Evolutionary conservation across 352 stramenopile genomes (phyloP), one percentile per base, ranked within the genome.

Genomic region (Hyaloperonospora arabidopsidis): DNA sequence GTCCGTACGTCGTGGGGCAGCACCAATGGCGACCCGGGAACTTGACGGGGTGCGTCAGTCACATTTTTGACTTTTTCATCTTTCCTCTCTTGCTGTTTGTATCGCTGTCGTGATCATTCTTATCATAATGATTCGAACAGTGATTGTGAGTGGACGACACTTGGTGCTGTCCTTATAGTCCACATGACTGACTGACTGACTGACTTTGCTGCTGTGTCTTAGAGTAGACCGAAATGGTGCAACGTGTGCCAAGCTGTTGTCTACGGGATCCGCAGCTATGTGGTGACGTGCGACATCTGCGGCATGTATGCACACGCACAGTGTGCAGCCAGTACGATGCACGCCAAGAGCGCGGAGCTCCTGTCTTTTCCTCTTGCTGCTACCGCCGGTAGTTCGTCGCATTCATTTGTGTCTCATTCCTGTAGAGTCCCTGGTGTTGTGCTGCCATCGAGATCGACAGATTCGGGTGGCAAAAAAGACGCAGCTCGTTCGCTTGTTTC

Each of bases 241-340:
- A 91, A 91, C 28, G 70, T 89, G 51, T 91, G 81, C 61, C 68
- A 89, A 43, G 70, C 70, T 18, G 80, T 86, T 45, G 78, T 89
- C 55, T 88, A 89, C 57, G 79, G 81, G 47, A 91, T 91, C 61
- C 79, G 81, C 59, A 91, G 81, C 61, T 89, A 91, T 56, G 81
- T 91, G 18, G 81, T 89, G 53, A 89, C 71, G 56, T 91, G 81
- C 59, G 81, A 91, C 46, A 82, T 91, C 57, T 91, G 81, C 62
- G 79, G 81, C 45, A 91, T 89, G 76, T 86, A 80, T 52, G 81
- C 81, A 14, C 81, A 89, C 57, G 81, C 76, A 5, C 79, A 86
- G 49, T 91, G 81, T 50, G 81, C 77, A 0, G 76, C 74, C 15
- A 70, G 66, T 14, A 79, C 71, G 11, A 72, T 75, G 64, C 72